Conservation (phyloP, 106 monocot species). For the Platanthera guangdongensis region DNA sequence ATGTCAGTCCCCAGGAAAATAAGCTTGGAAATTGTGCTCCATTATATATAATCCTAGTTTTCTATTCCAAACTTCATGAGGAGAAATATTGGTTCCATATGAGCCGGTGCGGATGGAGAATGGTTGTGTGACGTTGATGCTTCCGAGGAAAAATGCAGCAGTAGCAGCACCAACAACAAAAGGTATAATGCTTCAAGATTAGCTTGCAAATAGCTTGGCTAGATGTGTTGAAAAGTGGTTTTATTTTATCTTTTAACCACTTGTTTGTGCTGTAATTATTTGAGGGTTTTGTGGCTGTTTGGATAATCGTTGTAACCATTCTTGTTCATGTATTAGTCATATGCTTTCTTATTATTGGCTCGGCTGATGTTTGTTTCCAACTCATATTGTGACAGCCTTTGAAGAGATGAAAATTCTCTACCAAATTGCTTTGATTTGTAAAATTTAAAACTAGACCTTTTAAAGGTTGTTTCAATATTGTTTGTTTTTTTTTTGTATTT, state of each 20-base stretch:
- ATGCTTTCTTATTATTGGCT: too few relatives aligned
- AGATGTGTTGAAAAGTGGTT: neutral
- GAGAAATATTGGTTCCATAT: neutral
- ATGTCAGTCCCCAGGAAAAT: slow-evolving; percentile 30
- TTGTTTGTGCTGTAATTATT: neutral
- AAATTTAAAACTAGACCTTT: too few relatives aligned
- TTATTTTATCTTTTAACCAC: neutral
- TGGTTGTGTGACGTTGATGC: neutral
- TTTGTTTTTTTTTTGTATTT: too few relatives aligned
- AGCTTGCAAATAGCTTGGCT: neutral
- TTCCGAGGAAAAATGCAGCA: neutral
- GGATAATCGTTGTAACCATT: neutral
- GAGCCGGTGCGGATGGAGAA: neutral
- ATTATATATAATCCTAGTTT: neutral
- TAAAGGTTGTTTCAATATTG: too few relatives aligned
- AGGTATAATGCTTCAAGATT: neutral
- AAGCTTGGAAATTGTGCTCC: neutral
- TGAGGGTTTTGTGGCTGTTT: neutral
- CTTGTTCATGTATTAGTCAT: neutral
- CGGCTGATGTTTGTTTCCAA: too few relatives aligned
- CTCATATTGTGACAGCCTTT: too few relatives aligned
- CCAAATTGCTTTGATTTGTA: too few relatives aligned
- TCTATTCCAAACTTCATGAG: neutral
- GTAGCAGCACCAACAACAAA: neutral
- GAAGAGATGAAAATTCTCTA: too few relatives aligned